Base-by-base conservation (phyloP, 805 yeast genomes). In the Kodamaea restingae region DNA sequence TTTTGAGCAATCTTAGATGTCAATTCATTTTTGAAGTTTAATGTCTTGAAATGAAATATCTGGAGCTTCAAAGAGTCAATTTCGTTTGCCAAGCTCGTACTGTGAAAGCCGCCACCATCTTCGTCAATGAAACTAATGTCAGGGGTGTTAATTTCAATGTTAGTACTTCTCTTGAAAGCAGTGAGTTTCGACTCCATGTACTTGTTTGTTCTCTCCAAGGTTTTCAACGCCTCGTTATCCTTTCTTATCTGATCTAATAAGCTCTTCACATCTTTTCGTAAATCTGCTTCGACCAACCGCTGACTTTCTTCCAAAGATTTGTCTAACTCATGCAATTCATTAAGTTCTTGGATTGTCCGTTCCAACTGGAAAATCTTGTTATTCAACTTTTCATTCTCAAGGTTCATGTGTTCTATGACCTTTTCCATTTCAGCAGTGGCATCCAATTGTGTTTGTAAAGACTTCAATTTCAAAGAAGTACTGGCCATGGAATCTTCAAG, bases 321-420 rank as follows among this genome's bases (percentile, higher is more conserved):
- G 39, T 78, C 78, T 10, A 80, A 51, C 21, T 65, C 68, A 40
- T 71, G 73, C 22, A 80, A 47, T 41, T 75, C 79, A 29, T 70
- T 73, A 15, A 76, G 52, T 15, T 75, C 80, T 1, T 58, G 50
- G 0, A 80, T 51, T 2, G 73, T 65, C 3, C 45, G 42, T 18
- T 60, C 55, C n/a, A 76, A 50, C 2, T 43, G 40, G 0, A 42
- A 35, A 3, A 76, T 55, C 31, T 65, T 56, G 3, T 51, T 52
- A 7, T 44, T 46, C 2, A 78, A 56, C n/a, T 40, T 45, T 20
- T 61, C 67, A 42, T 68, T 69, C 37, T 66, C 67, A 1, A 44
- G 20, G 4, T 62, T 63, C 38, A 68, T 54, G 32, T 54, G 54
- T 26, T 65, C 70, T 4, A 63, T 51, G 4, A 68, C 50, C 32